Base-by-base conservation (phyloP, 108 stramenopile species). In the Cyclotella baltica region DNA sequence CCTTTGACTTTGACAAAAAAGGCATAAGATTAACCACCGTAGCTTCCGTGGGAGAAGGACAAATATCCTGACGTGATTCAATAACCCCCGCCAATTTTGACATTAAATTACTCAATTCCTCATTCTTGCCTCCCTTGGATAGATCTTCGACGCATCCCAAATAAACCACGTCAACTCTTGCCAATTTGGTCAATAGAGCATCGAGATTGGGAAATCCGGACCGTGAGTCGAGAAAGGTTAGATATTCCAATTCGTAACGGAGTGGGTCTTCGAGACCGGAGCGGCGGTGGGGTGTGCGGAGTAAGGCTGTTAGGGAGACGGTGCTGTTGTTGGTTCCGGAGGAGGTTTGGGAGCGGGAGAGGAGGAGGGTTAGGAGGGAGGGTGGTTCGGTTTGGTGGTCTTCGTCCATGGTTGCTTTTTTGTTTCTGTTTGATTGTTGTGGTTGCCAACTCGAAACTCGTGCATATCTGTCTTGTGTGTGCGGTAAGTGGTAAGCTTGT, bases 141-240 rank as follows among this genome's bases (percentile, higher is more conserved):
- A 61, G 40, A 34, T 43, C 52, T 23, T 87, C 83, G 30, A 75
- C 76, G 38, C 79, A 81, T 16, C 64, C 81, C n/a, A 85, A 57
- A 68, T 88, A 83, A 1, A 80, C 77, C 13, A 46, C 69, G 35
- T 62, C 43, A 9, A 90, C 43, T 2, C 74, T 81, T 25, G 82
- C 67, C 67, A 89, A 63, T 47, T 83, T 40, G 20, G 88, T 88
- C 47, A 88, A 35, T 29, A 93, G 62, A 30, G 88, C 86, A 66
- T 93, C 92, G 27, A 90, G 51, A 62, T 89, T 83, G n/a, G 89
- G 86, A 73, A 87, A 89, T 18, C 63, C 38, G 38, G 79, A 70
- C 5, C 75, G 58, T 25, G 90, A 88, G 51, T 93, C 92, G 48
- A 83, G 71, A 43, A 91, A 91, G 25, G 75, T 70, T 59, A 78